These are phyloP conservation scores for Nemophila menziesii DNA, from an alignment of 257 asterid genomes.

Conservation along the genomic window DNA sequence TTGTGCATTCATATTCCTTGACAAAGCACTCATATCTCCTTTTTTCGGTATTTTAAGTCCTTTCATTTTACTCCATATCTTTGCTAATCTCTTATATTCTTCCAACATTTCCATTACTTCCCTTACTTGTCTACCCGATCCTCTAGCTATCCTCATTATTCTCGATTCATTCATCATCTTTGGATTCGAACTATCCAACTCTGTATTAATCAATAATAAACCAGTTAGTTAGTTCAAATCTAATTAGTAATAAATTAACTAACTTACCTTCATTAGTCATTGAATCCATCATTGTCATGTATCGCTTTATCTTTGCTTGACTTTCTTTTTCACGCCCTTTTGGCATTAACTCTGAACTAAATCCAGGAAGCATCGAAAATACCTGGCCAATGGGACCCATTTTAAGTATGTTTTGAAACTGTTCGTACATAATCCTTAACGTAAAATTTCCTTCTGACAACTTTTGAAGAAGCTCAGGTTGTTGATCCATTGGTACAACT, in stretches of 20 bases:
- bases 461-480: slow-evolving; percentile 98
- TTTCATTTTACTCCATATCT: slow-evolving; percentile 96
- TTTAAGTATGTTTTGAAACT: slow-evolving; percentile 72
- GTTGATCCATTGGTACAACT: slow-evolving; percentile 97
- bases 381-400: slow-evolving; percentile 99
- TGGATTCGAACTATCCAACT: slow-evolving; percentile 82
- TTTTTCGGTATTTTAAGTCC: slow-evolving; percentile 95
- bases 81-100: slow-evolving; percentile 82
- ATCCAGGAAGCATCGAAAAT: slow-evolving; percentile 95
- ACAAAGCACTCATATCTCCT: slow-evolving; percentile 81
- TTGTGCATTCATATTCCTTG: slow-evolving; percentile 79
- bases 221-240: not conserved
- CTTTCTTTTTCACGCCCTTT: slow-evolving; percentile 90
- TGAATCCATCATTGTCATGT: slow-evolving; percentile 98
- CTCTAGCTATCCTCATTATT: slow-evolving; percentile 77
- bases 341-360: slow-evolving; percentile 86
- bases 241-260: not conserved
- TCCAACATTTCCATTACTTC: slow-evolving; percentile 94
- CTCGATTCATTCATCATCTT: slow-evolving; percentile 82
- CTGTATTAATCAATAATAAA: slow-evolving; percentile 22
- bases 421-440: slow-evolving; percentile 88
- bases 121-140: slow-evolving; percentile 61
- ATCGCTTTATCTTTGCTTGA: slow-evolving; percentile 78
- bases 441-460: slow-evolving; percentile 88
- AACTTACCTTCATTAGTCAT: slow-evolving; percentile 89